Evolutionary conservation across 306 rosid genomes (phyloP).

Genomic region (Casuarina glauca): DNA sequence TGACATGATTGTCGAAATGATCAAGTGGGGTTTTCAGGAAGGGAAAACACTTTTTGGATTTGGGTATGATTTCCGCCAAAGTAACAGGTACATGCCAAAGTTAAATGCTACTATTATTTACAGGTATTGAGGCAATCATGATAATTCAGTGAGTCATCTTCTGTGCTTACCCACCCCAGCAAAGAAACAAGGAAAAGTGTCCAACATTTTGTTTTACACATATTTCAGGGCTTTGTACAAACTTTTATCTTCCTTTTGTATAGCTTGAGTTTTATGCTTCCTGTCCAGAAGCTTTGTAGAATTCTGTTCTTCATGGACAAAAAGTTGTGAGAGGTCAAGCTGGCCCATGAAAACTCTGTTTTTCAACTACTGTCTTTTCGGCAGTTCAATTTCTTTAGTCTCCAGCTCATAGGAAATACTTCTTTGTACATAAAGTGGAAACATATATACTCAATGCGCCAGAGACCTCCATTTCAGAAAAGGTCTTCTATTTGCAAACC

Average conservation of each 20-base stretch:
- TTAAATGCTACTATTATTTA: neutral
- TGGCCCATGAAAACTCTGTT: neutral
- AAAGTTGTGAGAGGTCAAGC: neutral
- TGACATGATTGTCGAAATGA: slow-evolving; percentile 87
- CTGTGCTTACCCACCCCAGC: slow-evolving; percentile 14
- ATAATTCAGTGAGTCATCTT: slow-evolving; percentile 6
- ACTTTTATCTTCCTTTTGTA: neutral
- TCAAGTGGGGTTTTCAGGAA: slow-evolving; percentile 86
- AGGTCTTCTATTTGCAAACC: neutral
- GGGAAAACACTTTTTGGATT: slow-evolving; percentile 95
- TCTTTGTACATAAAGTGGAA: neutral
- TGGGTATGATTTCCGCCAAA: slow-evolving; percentile 99
- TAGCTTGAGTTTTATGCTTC: neutral
- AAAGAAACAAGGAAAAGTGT: neutral
- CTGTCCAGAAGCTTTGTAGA: neutral
- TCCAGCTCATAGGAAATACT: neutral
- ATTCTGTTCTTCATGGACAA: neutral
- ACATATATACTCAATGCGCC: neutral
- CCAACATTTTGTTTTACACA: neutral
- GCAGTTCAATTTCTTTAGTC: neutral
- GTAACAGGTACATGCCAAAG: slow-evolving; percentile 70
- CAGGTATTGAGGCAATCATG: neutral
- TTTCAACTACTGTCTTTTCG: neutral
- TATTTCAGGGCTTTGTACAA: neutral
- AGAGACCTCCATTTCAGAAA: neutral